Evolutionary conservation across 345 rosid species (phyloP).

Genomic region (Cardamine chenopodiifolia): DNA sequence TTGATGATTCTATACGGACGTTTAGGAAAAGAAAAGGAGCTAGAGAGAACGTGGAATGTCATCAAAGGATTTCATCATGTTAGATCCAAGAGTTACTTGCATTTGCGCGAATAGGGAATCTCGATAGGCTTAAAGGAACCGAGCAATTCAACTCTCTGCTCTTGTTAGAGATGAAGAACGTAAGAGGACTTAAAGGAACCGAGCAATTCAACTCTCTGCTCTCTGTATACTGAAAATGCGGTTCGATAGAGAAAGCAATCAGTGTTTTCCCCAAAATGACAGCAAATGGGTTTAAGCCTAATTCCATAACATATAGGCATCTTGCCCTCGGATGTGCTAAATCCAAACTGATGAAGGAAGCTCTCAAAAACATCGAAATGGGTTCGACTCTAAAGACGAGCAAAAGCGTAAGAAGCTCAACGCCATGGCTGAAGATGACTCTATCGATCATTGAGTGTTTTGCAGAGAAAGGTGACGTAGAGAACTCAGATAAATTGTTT

Average conservation of each 20-base stretch:
- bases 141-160: no score
- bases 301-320: constrained; percentile 77
- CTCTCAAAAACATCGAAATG: constrained; percentile 67
- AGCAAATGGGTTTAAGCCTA: constrained; percentile 58
- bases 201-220: constrained; percentile 79
- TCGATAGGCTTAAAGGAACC: constrained; percentile 76
- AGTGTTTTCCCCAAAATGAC: constrained; percentile 67
- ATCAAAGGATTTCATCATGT: constrained; percentile 63
- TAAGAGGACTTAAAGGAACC: constrained; percentile 57
- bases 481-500: constrained; percentile 73
- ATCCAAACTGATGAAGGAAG: constrained; percentile 62
- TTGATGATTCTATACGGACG: constrained; percentile 74
- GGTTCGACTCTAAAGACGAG: constrained; percentile 52
- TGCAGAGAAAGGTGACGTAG: constrained; percentile 75
- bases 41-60: constrained; percentile 64
- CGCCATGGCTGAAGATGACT: constrained; percentile 90
- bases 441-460: constrained; percentile 68
- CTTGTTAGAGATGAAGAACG: constrained; percentile 75
- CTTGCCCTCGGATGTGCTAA: constrained; percentile 90
- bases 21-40: constrained; percentile 63
- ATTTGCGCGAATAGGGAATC: constrained; percentile 60
- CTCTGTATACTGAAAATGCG: constrained; percentile 69
- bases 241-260: constrained; percentile 65
- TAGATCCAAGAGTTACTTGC: constrained; percentile 66
- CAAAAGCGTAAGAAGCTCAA: constrained; percentile 61